These are phyloP conservation scores for Boeremia lycopersici DNA, from an alignment of 2,329 filamentous ascomycete species.

Conservation along the genomic window DNA sequence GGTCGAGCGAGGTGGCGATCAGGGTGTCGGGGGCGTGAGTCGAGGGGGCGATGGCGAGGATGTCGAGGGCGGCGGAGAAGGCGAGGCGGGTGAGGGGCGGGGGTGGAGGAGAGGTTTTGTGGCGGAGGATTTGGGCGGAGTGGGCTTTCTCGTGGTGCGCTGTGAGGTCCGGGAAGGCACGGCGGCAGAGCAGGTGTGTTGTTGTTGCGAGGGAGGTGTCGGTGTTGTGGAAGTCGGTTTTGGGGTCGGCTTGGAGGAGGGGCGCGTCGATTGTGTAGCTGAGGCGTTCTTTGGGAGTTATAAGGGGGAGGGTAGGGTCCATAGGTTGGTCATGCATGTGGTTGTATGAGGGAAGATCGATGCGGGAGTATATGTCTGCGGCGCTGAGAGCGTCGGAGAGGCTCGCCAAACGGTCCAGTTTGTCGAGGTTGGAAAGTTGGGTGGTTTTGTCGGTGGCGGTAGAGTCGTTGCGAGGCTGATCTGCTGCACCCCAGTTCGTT, in stretches of 20 bases:
- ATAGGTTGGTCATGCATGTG: slow-evolving; percentile 53
- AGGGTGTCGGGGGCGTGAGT: slow-evolving; percentile 53
- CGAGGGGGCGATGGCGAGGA: slow-evolving; percentile 50
- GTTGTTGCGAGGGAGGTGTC: slow-evolving; percentile 43
- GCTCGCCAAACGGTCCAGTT: slow-evolving; percentile 58
- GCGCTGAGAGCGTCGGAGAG: slow-evolving; percentile 68
- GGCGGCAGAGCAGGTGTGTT: slow-evolving; percentile 27
- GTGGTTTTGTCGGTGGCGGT: background rate
- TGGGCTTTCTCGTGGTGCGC: slow-evolving; percentile 21
- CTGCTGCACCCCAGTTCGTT: slow-evolving; percentile 55
- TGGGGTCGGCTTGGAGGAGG: slow-evolving; percentile 59
- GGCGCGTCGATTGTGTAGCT: slow-evolving; percentile 62
- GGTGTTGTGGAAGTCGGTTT: slow-evolving; percentile 52
- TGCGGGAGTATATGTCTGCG: slow-evolving; percentile 65
- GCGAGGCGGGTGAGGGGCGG: slow-evolving; percentile 41
- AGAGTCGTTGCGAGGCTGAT: slow-evolving; percentile 50
- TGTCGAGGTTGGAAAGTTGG: slow-evolving; percentile 5
- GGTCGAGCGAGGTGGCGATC: slow-evolving; percentile 77
- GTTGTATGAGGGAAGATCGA: slow-evolving; percentile 52
- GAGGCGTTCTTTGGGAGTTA: slow-evolving; percentile 59
- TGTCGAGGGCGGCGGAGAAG: slow-evolving; percentile 58
- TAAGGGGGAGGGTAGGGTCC: slow-evolving; percentile 67
- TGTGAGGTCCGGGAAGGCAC: slow-evolving; percentile 16
- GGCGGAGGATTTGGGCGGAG: slow-evolving; percentile 35
- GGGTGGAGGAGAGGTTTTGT: slow-evolving; percentile 24